These are phyloP conservation scores for Protomyces gravidus DNA, from an alignment of 1,139 yeast species.

Conservation along the genomic window DNA sequence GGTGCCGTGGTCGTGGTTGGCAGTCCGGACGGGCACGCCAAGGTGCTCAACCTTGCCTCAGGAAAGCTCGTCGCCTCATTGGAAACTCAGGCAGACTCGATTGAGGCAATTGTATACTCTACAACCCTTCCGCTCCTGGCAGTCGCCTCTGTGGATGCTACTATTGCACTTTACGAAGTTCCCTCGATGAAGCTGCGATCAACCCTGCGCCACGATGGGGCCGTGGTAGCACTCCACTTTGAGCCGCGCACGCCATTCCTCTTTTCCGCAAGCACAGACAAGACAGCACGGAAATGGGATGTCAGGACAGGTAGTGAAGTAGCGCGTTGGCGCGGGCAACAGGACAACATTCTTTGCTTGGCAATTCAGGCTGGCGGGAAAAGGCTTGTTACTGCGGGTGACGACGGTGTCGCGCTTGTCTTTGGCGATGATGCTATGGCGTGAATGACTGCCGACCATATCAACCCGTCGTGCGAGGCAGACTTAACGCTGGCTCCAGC, in stretches of 20 bases:
- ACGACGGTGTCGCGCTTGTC: conserved; percentile 86
- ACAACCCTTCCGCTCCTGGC: conserved; percentile 64
- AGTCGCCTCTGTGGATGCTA: conserved; percentile 90
- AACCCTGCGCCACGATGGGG: conserved; percentile 64
- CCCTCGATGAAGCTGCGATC: conserved; percentile 82
- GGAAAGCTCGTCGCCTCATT: conserved; percentile 65
- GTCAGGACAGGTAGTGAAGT: conserved; percentile 73
- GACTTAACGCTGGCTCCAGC: too few relatives aligned
- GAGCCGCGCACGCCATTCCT: conserved; percentile 54
- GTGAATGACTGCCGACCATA: too few relatives aligned
- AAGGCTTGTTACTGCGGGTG: conserved; percentile 89
- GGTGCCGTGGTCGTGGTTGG: conserved; percentile 58
- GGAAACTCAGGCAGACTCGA: conserved; percentile 40
- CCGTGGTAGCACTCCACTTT: conserved; percentile 76
- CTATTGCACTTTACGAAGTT: conserved; percentile 72
- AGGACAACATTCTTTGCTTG: conserved; percentile 88
- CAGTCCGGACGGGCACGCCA: conserved; percentile 78
- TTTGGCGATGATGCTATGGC: conserved; percentile 26
- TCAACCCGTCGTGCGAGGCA: too few relatives aligned
- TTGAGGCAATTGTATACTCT: conserved; percentile 42
- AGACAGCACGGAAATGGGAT: conserved; percentile 82
- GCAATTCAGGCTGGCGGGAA: conserved; percentile 59
- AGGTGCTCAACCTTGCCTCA: conserved; percentile 64
- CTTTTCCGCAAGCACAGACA: conserved; percentile 76
- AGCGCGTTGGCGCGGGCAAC: conserved; percentile 83